Conservation (phyloP, 202 grass and related monocot species). For the Carex sylvatica region DNA sequence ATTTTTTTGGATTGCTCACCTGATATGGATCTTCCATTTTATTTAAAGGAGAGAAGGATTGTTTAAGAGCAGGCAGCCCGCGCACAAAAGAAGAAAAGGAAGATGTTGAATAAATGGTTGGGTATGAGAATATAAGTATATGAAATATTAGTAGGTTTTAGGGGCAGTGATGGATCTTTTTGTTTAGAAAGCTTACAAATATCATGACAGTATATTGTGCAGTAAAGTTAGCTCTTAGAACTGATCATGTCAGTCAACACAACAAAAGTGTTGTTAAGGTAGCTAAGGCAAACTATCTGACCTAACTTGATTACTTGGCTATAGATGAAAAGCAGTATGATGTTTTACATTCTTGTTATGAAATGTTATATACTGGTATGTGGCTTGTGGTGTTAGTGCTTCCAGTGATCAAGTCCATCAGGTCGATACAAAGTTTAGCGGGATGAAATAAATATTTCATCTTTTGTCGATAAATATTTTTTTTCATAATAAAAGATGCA, state of each 20-base stretch:
- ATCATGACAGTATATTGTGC: neutral
- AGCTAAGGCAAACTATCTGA: neutral
- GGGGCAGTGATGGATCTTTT: neutral
- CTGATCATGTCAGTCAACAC: neutral
- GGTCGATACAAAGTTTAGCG: too few species aligned
- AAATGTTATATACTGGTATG: neutral
- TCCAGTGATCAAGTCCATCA: neutral
- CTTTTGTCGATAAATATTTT: too few species aligned
- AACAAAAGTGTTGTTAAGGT: neutral
- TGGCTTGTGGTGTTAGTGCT: neutral
- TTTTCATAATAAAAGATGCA: too few species aligned
- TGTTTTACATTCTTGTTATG: neutral
- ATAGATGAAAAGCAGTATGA: neutral
- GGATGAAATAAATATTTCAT: too few species aligned
- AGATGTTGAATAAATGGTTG: neutral
- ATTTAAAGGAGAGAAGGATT: neutral
- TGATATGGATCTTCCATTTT: neutral
- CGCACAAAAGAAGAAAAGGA: neutral
- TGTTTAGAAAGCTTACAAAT: neutral
- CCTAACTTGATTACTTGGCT: too few species aligned
- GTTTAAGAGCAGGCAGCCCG: neutral
- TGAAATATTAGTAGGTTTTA: neutral
- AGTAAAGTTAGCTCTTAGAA: neutral
- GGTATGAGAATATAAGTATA: neutral
- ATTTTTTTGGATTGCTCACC: too few species aligned